Evolutionary conservation across 2,329 filamentous ascomycete species (phyloP).

Genomic region (Arthroderma sp.): DNA sequence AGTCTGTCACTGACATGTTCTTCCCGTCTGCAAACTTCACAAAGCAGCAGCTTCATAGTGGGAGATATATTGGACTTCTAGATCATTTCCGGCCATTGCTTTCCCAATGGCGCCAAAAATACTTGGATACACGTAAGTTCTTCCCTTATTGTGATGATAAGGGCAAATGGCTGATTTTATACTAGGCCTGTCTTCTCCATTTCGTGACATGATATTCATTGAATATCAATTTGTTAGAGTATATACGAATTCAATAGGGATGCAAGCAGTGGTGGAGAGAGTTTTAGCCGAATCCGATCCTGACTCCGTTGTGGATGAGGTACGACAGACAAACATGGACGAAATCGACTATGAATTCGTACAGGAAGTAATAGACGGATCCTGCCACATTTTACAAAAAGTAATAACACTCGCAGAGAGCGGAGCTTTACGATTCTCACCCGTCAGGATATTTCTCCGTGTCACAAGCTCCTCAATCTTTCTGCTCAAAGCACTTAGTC

Average conservation of each 20-base stretch:
- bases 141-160: background rate
- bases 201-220: conserved; percentile 39
- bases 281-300: conserved; percentile 26
- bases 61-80: conserved; percentile 38
- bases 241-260: conserved; percentile 35
- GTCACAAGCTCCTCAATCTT: conserved; percentile 44
- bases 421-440: conserved; percentile 37
- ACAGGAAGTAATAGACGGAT: conserved; percentile 42
- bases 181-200: conserved; percentile 14
- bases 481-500: conserved; percentile 37
- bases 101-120: conserved; percentile 27
- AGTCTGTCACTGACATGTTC: conserved; percentile 41
- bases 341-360: conserved; percentile 42
- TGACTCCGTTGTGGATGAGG: conserved; percentile 19
- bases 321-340: conserved; percentile 33
- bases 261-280: conserved; percentile 45
- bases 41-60: conserved; percentile 30
- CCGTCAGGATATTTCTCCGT: conserved; percentile 41
- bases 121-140: conserved; percentile 14
- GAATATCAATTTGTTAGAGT: conserved; percentile 37
- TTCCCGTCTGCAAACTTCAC: conserved; percentile 34
- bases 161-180: background rate
- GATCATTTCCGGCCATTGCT: conserved; percentile 33
- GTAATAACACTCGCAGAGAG: conserved; percentile 36
- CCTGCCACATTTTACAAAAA: conserved; percentile 38